Conservation (phyloP, 1,139 yeast species). For the Hyphopichia buzzinii region DNA sequence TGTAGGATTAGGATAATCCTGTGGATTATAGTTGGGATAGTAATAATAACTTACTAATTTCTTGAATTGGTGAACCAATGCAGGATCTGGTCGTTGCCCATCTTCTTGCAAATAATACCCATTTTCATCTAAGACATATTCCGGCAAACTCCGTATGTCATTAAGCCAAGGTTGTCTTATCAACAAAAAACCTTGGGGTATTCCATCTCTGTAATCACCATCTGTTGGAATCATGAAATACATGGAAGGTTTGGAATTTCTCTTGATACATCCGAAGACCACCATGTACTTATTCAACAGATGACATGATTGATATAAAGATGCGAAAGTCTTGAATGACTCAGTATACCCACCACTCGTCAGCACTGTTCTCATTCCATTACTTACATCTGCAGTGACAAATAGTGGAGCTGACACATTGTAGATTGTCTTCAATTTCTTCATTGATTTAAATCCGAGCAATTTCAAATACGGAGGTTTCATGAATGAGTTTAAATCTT, state of each 20-base stretch:
- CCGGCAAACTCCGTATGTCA: constrained; percentile 55
- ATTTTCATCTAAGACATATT: constrained; percentile 13
- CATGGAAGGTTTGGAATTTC: constrained; percentile 54
- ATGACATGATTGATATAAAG: constrained; percentile 62
- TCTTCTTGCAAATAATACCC: constrained; percentile 1
- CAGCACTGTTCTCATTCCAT: constrained; percentile 27
- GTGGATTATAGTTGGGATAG: constrained; percentile 48
- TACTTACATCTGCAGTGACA: constrained; percentile 43
- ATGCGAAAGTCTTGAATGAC: constrained; percentile 64
- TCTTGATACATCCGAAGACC: constrained; percentile 66
- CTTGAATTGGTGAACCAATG: constrained; percentile 10
- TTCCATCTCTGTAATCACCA: constrained; percentile 21
- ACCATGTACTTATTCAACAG: constrained; percentile 58
- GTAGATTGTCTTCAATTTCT: constrained; percentile 48
- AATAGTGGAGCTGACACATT: constrained; percentile 57
- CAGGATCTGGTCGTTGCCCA: constrained; percentile 8
- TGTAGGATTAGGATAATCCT: constrained; percentile 62
- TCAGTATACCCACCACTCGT: constrained; percentile 47
- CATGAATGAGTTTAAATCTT: constrained; percentile 18
- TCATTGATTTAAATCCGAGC: constrained; percentile 60
- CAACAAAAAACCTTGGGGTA: constrained; percentile 64
- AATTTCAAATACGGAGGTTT: constrained; percentile 47
- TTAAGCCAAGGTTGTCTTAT: constrained; percentile 63
- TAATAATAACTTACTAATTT: constrained; percentile 13
- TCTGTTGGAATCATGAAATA: constrained; percentile 62